Evolutionary conservation across 176 grass and related monocot species (phyloP), one percentile per base, ranked within the genome.

Genomic region (Thalia dealbata): DNA sequence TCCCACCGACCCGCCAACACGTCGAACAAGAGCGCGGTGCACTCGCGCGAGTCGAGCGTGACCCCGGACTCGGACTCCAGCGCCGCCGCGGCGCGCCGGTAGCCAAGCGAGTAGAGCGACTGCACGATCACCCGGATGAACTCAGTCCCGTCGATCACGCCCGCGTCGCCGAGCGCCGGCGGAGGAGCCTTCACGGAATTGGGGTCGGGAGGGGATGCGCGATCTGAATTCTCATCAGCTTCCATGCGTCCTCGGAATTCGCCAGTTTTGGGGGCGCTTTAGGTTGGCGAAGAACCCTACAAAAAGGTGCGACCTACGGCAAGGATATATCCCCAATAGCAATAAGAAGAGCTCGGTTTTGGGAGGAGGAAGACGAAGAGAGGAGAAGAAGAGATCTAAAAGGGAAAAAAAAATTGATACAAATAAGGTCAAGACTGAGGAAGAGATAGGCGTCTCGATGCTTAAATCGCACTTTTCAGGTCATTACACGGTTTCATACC

Each of bases 11-110:
- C 95, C 25, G 83, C 71, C 87, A 99, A 84, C 69, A 86, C 78
- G 52, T 91, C 69, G 51, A 91, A 69, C 75, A 93, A 73, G 44
- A 99, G 83, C 73, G 58, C 79, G 67, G 80, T 79, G 59, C 88
- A 84, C 81, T 93, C 87, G 3, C 79, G 72, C 4, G 85, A 85
- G 69, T 99, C 85, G 22, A 87, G 87, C 3, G 75, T 63, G 64
- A 99, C 69, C 7, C 95, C 90, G 18, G 95, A 93, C 80, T 99
- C 95, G 7, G 69, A 74, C 82, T 99, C 95, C 3, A 99, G 85
- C 25, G 74, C n/a, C 22, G 76, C 82, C 3, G 95, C 95, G 16
- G 95, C 85, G 74, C 76, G 86, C 67, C 73, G 73, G 77, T 90
- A 93, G 23, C 90, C 95, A 50, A 99, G 90, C 3, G 90, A 91